Base-by-base conservation (phyloP, 805 yeast genomes). In the Priceomyces haplophilus region DNA sequence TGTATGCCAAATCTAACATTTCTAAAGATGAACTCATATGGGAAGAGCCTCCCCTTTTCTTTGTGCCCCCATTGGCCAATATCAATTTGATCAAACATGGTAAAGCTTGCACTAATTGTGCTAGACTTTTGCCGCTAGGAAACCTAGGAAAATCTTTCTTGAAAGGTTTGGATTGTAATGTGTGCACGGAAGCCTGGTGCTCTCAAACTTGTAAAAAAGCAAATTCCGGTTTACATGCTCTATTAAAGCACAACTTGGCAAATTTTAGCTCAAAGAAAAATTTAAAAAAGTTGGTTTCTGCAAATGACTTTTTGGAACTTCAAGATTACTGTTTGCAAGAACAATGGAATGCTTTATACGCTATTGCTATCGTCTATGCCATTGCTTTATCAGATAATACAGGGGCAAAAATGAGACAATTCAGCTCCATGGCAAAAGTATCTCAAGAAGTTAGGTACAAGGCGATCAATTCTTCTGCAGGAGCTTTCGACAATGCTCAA, bases 41-140 rank as follows among this genome's bases (percentile, higher is more conserved):
- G 80, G 69, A 73, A 33, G 95, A 86, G 54, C 51, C 59, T 10
- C 68, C 65, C 1, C 79, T 88, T 5, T 69, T 87, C 43, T 75
- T 78, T 30, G 65, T 85, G 0, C 87, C 91, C 2, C 87, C 85
- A 2, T 67, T 86, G 47, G 88, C 84, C 12, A 79, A 82, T 51
- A 63, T 80, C 36, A 72, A 76, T 30, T 62, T 85, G 44, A 77
- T 85, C 51, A 68, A 75, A 35, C 56, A 61, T 16, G 86, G 89
- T 0, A 78, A 77, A 51, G 85, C 87, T 3, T 87, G 96, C 59
- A 69, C 87, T 1, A 73, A 76, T 54, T 87, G 96, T 67, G 88
- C 89, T 0, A 72, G 74, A 36, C 63, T 81, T 1, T 61, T 82
- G 30, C 64, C 60, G 30, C 52, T 61, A 8, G 51, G 57, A 6